Evolutionary conservation across 2,329 filamentous ascomycete species (phyloP).

Genomic region (Aurifilum marmelostoma): DNA sequence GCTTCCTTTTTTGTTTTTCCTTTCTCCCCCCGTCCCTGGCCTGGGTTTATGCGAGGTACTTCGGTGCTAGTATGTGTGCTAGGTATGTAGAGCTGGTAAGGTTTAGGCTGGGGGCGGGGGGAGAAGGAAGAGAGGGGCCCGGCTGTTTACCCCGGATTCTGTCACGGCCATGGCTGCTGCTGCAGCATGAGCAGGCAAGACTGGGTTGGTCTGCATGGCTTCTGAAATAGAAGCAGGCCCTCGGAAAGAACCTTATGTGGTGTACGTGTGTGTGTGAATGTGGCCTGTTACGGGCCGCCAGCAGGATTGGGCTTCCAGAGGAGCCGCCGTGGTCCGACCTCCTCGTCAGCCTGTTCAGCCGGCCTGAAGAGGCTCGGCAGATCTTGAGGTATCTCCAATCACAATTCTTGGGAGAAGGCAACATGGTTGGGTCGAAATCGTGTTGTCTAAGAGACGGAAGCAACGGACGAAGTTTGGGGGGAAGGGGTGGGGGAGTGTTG

Average conservation of each 20-base stretch:
- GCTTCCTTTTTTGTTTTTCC: background rate
- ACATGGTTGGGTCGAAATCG: background rate
- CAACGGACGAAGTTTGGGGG: background rate
- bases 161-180: background rate
- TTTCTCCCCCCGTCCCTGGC: background rate
- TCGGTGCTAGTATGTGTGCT: background rate
- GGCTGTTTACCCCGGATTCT: conserved; percentile 7
- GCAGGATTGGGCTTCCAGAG: conserved; percentile 1
- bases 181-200: background rate
- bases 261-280: background rate
- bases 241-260: background rate
- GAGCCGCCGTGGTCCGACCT: background rate
- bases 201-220: background rate
- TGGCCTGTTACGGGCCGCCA: background rate
- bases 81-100: background rate
- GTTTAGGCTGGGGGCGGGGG: background rate
- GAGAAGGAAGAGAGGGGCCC: background rate
- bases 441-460: too few relatives aligned
- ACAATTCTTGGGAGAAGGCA: background rate
- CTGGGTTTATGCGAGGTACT: background rate
- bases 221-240: conserved; percentile 5
- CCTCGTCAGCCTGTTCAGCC: conserved; percentile 7
- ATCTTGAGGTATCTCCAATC: background rate
- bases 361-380: background rate
- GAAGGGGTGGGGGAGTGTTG: background rate